phyloP scores from a whole-genome alignment of 768 basidiomycete genomes.

The Kwoniella dendrophila region DNA sequence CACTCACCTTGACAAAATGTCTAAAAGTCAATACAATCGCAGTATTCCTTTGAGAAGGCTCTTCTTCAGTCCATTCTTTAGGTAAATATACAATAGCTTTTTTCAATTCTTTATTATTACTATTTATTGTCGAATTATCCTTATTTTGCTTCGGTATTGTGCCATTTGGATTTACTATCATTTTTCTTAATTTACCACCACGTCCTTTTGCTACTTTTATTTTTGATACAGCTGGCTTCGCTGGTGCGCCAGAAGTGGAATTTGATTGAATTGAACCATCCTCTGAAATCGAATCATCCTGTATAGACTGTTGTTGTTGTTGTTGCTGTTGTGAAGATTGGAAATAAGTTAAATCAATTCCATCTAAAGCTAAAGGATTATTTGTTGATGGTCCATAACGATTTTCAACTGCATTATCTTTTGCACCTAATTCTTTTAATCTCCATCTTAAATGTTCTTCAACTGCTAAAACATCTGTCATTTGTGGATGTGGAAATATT shows the following conservation, averaged over 20 bases:
- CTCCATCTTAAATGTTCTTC: constrained; percentile 55
- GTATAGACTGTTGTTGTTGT: constrained; percentile 12
- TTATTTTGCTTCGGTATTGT: constrained; percentile 24
- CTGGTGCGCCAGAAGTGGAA: not conserved
- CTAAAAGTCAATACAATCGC: constrained; percentile 54
- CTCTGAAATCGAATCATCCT: constrained; percentile 18
- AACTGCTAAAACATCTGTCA: constrained; percentile 55
- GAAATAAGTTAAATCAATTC: constrained; percentile 33
- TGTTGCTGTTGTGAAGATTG: not conserved
- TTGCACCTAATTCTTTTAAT: constrained; percentile 55
- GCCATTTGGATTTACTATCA: constrained; percentile 31
- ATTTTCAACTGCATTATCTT: constrained; percentile 49
- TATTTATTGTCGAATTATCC: too few relatives aligned
- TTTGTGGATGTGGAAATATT: constrained; percentile 54
- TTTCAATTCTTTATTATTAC: constrained; percentile 26
- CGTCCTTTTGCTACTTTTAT: constrained; percentile 40
- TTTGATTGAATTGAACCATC: constrained; percentile 10
- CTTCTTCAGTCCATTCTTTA: constrained; percentile 48
- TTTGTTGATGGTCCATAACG: constrained; percentile 49
- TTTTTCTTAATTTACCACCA: constrained; percentile 38
- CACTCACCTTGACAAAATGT: constrained; percentile 55
- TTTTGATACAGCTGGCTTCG: constrained; percentile 11
- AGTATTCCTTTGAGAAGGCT: constrained; percentile 48
- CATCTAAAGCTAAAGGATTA: constrained; percentile 40
- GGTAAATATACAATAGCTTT: constrained; percentile 46